Base-by-base conservation (phyloP, 495 filamentous ascomycete genomes). In the Rhypophila decipiens region DNA sequence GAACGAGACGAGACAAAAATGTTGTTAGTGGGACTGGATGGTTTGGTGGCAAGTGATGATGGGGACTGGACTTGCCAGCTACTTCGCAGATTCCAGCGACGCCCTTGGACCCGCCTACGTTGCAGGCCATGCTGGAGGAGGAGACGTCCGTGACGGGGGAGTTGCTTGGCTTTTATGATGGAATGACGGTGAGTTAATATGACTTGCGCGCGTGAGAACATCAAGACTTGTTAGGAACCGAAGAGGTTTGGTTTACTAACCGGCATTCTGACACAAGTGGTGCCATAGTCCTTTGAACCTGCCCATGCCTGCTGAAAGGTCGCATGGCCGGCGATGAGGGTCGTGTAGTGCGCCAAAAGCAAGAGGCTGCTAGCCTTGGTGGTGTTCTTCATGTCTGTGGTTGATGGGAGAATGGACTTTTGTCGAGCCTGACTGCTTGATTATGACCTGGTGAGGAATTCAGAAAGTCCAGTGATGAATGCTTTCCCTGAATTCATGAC, bases 131-230 rank as follows among this genome's bases (percentile, higher is more conserved):
- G 20, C 60, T 47, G 2, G 50, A 39, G 21, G 63, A 59, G 29
- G 56, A 55, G 35, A 69, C 67, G 24, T 66, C 58, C 24, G 61
- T 61, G 24, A 72, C 61, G 22, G 69, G 69, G 22, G 65, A 67
- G 58, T 72, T 68, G 61, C 54, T 70, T 17, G 60, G 55, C 15
- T 77, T n/a, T n/a, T n/a, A n/a, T n/a, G 68, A 13, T 8, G 20
- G 59, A 33, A 68, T 63, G 40, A 76, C 66, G 33, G 64, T 69
- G 18, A 7, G 63, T 67, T 9, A 70, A 60, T 43, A 11, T 23
- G 17, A 5, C 13, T 31, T n/a, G 31, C 31, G 31, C 12, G 31
- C 17, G 31, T 15, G 5, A 5, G 22, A n/a, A 4, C 23, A 17
- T 20, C 1, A 12, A 9, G 12, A 27, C n/a, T 24, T 70, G 64